A percentile compares a stretch with the other conserved stretches of the same genome.
phyloP scores from a whole-genome alignment of 2,329 filamentous ascomycete species.

The Fusarium odoratissimum region DNA sequence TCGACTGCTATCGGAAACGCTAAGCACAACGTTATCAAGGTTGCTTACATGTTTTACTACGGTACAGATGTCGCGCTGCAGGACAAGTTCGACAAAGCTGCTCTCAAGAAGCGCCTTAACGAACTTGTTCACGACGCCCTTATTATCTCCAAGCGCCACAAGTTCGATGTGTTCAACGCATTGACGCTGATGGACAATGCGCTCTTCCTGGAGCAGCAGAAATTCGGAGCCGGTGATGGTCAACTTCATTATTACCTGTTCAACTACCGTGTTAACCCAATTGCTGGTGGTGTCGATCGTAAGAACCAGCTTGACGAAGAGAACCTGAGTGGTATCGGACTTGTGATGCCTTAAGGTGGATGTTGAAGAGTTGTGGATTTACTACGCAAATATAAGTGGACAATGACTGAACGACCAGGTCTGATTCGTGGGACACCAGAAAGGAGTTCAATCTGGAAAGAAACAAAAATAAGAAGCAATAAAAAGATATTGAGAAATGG shows the following conservation, averaged over 20 bases:
- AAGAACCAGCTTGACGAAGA: constrained; percentile 82
- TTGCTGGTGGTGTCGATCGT: constrained; percentile 85
- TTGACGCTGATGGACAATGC: constrained; percentile 94
- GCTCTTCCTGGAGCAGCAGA: constrained; percentile 91
- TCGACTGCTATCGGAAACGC: constrained; percentile 88
- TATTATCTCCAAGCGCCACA: constrained; percentile 83
- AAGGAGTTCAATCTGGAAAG: constrained; percentile 3
- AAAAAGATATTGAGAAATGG: constrained; percentile 17
- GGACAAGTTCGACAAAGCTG: constrained; percentile 62
- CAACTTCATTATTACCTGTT: constrained; percentile 97
- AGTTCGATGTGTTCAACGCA: constrained; percentile 97
- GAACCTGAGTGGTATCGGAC: constrained; percentile 85
- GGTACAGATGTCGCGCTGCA: constrained; percentile 82
- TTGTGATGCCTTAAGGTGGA: constrained; percentile 73
- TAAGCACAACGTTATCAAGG: constrained; percentile 82
- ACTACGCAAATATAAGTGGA: neutral
- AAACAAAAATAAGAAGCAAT: constrained; percentile 8
- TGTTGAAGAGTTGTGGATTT: neutral
- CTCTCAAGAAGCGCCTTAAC: constrained; percentile 84
- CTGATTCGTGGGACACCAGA: neutral
- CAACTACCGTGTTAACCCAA: constrained; percentile 91
- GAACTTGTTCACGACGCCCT: constrained; percentile 84
- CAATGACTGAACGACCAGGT: neutral
- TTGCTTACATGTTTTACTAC: constrained; percentile 98
- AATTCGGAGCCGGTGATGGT: constrained; percentile 94